These are phyloP conservation scores for Funneliformis mosseae DNA, from an alignment of 192 early-diverging fungal genomes.

Conservation along the genomic window DNA sequence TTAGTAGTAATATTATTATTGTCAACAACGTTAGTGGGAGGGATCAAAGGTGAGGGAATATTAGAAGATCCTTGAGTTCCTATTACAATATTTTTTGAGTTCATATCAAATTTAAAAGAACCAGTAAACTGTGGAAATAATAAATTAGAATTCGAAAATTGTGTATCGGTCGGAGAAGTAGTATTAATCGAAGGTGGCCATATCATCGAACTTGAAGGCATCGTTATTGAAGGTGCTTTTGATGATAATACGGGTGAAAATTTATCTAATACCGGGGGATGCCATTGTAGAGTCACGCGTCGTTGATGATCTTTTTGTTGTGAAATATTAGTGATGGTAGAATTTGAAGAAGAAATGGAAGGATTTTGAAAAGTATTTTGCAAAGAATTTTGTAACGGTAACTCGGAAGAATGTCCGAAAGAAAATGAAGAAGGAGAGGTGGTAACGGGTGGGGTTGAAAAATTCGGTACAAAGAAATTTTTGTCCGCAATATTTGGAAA, in stretches of 20 bases:
- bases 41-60: not conserved
- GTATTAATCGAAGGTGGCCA: conserved; percentile 11
- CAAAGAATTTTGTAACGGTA: conserved; percentile 16
- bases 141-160: conserved; percentile 30
- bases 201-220: conserved; percentile 23
- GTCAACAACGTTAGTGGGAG: not conserved
- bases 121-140: conserved; percentile 32
- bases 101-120: conserved; percentile 33
- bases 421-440: conserved; percentile 10
- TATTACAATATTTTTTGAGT: conserved; percentile 4
- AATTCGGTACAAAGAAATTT: conserved; percentile 35
- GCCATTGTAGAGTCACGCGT: not conserved
- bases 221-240: conserved; percentile 21
- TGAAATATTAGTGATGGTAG: not conserved
- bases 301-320: conserved; percentile 16
- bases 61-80: conserved; percentile 8
- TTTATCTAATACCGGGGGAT: conserved; percentile 31
- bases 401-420: conserved; percentile 12
- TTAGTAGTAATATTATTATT: not conserved
- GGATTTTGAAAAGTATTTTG: no score
- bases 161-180: conserved; percentile 1
- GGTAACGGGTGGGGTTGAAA: not conserved
- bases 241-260: conserved; percentile 28
- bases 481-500: conserved; percentile 36
- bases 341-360: conserved; percentile 19